A percentile compares a stretch with the other conserved stretches of the same genome.
These are phyloP conservation scores for California macrophylla DNA, from an alignment of 441 rosid species.

Conservation along the genomic window DNA sequence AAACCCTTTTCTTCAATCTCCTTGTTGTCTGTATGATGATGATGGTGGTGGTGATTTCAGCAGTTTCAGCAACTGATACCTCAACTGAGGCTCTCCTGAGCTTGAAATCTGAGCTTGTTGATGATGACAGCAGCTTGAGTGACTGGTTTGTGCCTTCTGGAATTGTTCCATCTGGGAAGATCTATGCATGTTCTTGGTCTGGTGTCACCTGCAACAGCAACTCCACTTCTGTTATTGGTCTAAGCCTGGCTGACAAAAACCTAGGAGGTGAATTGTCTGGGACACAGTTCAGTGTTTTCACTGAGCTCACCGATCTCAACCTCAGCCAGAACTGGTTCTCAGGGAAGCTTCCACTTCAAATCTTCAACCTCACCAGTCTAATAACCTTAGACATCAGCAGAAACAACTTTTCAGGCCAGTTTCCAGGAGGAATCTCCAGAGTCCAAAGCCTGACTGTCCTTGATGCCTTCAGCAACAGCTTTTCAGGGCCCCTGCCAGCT, in stretches of 20 bases:
- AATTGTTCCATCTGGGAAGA: constrained; percentile 21
- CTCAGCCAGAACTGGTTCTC: constrained; percentile 68
- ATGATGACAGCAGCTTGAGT: constrained; percentile 31
- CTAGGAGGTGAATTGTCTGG: constrained; percentile 56
- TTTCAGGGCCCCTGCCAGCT: constrained; percentile 62
- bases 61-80: constrained; percentile 36
- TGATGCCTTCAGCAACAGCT: constrained; percentile 86
- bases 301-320: constrained; percentile 61
- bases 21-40: constrained; percentile 21
- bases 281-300: constrained; percentile 36
- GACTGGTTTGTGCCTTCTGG: constrained; percentile 55
- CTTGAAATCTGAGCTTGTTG: constrained; percentile 57
- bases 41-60: background rate
- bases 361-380: constrained; percentile 45
- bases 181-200: constrained; percentile 77
- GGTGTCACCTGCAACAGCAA: constrained; percentile 59
- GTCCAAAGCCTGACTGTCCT: constrained; percentile 41
- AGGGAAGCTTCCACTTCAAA: constrained; percentile 47
- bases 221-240: constrained; percentile 38
- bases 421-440: constrained; percentile 44
- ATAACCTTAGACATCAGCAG: constrained; percentile 65
- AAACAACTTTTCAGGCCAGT: constrained; percentile 69
- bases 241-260: constrained; percentile 52
- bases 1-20: constrained; percentile 22
- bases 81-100: constrained; percentile 53